Evolutionary conservation across 2,329 filamentous ascomycete genomes (phyloP), one percentile per base, ranked within the genome.

Genomic region (Leptographium radiaticola): DNA sequence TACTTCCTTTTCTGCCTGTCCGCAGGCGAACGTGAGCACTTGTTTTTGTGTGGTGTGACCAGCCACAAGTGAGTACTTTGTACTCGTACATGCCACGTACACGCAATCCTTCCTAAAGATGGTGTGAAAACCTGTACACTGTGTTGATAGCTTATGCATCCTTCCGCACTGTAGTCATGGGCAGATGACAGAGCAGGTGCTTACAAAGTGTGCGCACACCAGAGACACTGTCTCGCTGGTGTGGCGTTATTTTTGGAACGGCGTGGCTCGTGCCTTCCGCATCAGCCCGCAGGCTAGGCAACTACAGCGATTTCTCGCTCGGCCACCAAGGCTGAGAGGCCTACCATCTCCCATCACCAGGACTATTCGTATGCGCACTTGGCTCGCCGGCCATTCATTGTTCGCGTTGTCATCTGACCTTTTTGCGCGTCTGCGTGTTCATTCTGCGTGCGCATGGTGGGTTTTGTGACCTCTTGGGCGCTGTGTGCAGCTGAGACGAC

Each of bases 241-340:
- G 54, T 56, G 52, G 54, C 53, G 51, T 46, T 57, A 25, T 51
- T 42, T 46, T 46, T 43, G 45, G 51, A 30, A 34, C 30, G n/a
- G 25, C 25, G 49, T 53, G 53, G 53, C 53, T 58, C 48, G 55
- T 52, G 53, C 52, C 39, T 55, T 47, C 51, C 53, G 53, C 44
- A 16, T 4, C 18, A 18, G 51, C 48, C 51, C 54, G 54, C 42
- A 7, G 25, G 10, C 59, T 59, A 63, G 61, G 60, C 61, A 64
- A 58, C 59, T 59, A 58, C 61, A 54, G 55, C 63, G 16, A 20
- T 42, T 43, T 45, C 46, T 13, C 38, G 31, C 3, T 38, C 20
- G 16, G 30, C 20, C 48, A 38, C 30, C 43, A 25, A 49, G 33
- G 33, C 33, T 49, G 33, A n/a, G 30, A 49, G 18, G 30, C 15